Evolutionary conservation across 192 early-diverging fungal species (phyloP), one percentile per base, ranked within the genome.

Genomic region (Linnemannia schmuckeri): DNA sequence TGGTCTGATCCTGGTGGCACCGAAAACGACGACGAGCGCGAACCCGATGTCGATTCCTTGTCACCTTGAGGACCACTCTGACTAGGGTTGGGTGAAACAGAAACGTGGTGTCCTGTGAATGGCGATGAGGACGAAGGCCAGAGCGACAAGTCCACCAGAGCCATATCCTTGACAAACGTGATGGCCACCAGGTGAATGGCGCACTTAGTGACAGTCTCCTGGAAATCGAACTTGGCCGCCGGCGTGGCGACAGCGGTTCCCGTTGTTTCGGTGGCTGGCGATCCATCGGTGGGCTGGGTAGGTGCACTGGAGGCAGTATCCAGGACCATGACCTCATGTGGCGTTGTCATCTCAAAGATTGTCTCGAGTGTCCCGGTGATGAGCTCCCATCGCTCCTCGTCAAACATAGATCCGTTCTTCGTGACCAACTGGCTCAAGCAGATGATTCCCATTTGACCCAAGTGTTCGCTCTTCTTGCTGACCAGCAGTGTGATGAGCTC

Each of bases 401-500:
- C 94, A 83, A 97, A 94, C 88, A 93, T 93, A 37, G 84, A 24
- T 27, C 92, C 91, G 81, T 98, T 98, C 74, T 89, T 88, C 69
- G 94, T 94, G n/a, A 99, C 91, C 79, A 99, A 88, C 76, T 98
- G 96, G 82, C 97, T 97, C 69, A 99, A 82, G 72, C 97, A 99
- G 33, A 95, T 94, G 9, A 96, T 96, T 18, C 97, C 97, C 74
- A 98, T 97, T 73, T 96, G 91, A 40, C 96, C 96, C 90, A 98
- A 82, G 13, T 96, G 94, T 88, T 98, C 97, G 69, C 96, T 97
- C 90, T 96, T 96, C 66, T 87, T 85, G 77, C 84, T 90, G 35
- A 89, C 79, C 57, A 88, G 57, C 52, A 85, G 72, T 10, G 85
- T 88, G 71, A 90, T 82, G 74, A 97, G 88, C 38, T 91, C 93